Percentiles rank a stretch among this genome's conserved stretches.
Evolutionary conservation across 1,139 yeast genomes (phyloP).

Genomic region (Protomyces gravidus): DNA sequence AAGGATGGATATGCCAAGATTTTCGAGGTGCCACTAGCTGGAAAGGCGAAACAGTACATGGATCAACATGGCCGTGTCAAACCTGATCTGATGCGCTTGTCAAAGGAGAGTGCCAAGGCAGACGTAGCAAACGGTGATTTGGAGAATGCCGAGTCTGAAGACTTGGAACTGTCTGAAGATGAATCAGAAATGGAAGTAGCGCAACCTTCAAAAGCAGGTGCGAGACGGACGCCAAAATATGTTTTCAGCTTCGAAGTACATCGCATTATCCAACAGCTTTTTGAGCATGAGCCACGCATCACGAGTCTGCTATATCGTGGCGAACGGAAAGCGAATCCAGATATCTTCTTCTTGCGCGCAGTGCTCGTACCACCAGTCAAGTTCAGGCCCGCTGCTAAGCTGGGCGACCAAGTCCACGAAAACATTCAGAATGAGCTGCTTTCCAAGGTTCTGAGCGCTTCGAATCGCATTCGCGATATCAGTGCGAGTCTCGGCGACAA

Average conservation of each 20-base stretch:
- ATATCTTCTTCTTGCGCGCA: slow-evolving; percentile 81
- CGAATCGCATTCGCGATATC: slow-evolving; percentile 77
- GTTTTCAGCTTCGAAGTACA: slow-evolving; percentile 22
- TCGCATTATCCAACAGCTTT: slow-evolving; percentile 45
- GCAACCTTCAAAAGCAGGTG: slow-evolving; percentile 53
- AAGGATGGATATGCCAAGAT: slow-evolving; percentile 92
- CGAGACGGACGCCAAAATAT: slow-evolving; percentile 6
- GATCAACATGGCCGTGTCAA: slow-evolving; percentile 31
- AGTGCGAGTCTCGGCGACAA: slow-evolving; percentile 45
- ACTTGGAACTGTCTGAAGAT: slow-evolving; percentile 35
- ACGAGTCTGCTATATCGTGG: slow-evolving; percentile 45
- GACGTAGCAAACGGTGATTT: slow-evolving; percentile 26
- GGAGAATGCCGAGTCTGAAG: slow-evolving; percentile 29
- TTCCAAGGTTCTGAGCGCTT: slow-evolving; percentile 71
- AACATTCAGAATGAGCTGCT: slow-evolving; percentile 87
- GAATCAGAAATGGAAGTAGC: slow-evolving; percentile 37
- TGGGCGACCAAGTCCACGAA: slow-evolving; percentile 95
- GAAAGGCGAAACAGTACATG: slow-evolving; percentile 55
- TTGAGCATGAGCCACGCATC: slow-evolving; percentile 62
- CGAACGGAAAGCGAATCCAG: slow-evolving; percentile 49
- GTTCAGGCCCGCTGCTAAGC: slow-evolving; percentile 91
- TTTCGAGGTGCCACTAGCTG: slow-evolving; percentile 79
- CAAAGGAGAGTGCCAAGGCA: slow-evolving; percentile 30
- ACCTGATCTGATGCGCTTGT: slow-evolving; percentile 26
- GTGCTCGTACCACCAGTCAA: slow-evolving; percentile 94